Evolutionary conservation across 768 basidiomycete species (phyloP).

Genomic region (Lactifluus echinatus): DNA sequence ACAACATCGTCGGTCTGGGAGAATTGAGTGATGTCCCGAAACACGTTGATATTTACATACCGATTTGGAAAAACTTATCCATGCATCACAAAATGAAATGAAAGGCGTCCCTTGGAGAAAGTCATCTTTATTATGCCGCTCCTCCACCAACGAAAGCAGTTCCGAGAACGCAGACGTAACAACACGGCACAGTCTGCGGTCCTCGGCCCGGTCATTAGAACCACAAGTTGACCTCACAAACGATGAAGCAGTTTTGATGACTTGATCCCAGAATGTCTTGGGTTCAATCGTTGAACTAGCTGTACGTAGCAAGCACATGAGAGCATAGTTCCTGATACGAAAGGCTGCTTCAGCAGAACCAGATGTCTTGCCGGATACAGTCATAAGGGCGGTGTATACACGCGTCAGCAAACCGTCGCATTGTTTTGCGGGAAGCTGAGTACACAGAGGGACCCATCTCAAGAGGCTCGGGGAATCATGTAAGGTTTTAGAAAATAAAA

Average conservation of each 20-base stretch:
- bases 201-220: slow-evolving; percentile 3
- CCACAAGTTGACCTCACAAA: slow-evolving; percentile 28
- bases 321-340: slow-evolving; percentile 33
- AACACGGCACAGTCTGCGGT: slow-evolving; percentile 13
- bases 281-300: slow-evolving; percentile 40
- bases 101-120: slow-evolving; percentile 49
- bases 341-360: slow-evolving; percentile 25
- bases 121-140: slow-evolving; percentile 26
- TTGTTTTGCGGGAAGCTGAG: slow-evolving; percentile 42
- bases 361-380: slow-evolving; percentile 18
- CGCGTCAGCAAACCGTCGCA: slow-evolving; percentile 51
- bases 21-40: slow-evolving; percentile 1
- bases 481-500: slow-evolving; percentile 29
- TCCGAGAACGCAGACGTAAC: slow-evolving; percentile 39
- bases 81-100: slow-evolving; percentile 59
- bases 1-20: slow-evolving; percentile 40
- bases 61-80: slow-evolving; percentile 58
- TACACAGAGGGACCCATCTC: slow-evolving; percentile 42
- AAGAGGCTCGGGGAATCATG: slow-evolving; percentile 33
- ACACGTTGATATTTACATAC: slow-evolving; percentile 30
- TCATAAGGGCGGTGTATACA: slow-evolving; percentile 45
- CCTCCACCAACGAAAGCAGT: slow-evolving; percentile 35
- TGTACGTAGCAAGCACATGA: slow-evolving; percentile 42
- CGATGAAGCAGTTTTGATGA: slow-evolving; percentile 39
- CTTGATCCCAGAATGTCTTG: slow-evolving; percentile 65